Evolutionary conservation across 495 filamentous ascomycete species (phyloP).

Genomic region (Tuber indicum): DNA sequence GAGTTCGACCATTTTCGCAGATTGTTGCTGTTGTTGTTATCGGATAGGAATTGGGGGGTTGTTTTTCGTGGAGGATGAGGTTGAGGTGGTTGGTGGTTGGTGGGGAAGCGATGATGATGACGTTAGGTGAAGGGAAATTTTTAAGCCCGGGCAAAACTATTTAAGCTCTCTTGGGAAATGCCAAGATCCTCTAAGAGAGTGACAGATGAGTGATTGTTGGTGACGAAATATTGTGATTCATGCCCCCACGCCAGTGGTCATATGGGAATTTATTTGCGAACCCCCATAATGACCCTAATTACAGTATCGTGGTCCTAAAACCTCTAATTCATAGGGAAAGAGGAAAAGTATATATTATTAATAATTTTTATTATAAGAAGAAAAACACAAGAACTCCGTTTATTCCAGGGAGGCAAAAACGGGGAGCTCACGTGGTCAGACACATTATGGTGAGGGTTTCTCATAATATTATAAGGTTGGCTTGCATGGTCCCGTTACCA

Average conservation of each 20-base stretch:
- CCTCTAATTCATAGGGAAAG: neutral
- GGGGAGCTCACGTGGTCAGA: neutral
- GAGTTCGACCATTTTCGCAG: slow-evolving; percentile 81
- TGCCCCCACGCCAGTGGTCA: neutral
- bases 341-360: neutral
- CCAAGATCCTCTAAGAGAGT: neutral
- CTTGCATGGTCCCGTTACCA: neutral
- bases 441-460: neutral
- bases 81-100: neutral
- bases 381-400: neutral
- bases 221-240: neutral
- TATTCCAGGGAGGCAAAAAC: neutral
- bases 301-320: neutral
- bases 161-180: neutral
- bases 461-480: neutral
- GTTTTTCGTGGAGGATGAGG: neutral
- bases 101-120: neutral
- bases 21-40: slow-evolving; percentile 10
- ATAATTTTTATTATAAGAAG: too few relatives aligned
- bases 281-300: neutral
- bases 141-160: neutral
- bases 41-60: neutral
- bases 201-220: neutral
- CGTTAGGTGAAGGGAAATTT: neutral
- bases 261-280: neutral